phyloP scores from a whole-genome alignment of 202 grass and related monocot species.

The Zoysia matrella region DNA sequence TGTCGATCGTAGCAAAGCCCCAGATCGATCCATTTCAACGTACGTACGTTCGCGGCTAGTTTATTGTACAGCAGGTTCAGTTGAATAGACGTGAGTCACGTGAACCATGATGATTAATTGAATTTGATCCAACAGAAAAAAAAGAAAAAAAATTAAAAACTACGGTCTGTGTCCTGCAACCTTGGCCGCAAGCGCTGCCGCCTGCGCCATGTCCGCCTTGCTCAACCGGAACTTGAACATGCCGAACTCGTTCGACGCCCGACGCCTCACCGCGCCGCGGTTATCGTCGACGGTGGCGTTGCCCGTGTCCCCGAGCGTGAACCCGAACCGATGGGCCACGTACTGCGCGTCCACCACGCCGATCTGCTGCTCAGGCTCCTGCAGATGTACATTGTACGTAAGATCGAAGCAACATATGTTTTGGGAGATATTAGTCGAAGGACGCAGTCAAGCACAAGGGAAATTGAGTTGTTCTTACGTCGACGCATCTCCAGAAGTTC shows the following conservation, averaged over 20 bases:
- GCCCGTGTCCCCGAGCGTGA: background rate
- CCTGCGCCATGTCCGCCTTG: background rate
- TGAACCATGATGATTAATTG: too few species aligned
- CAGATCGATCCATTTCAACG: too few species aligned
- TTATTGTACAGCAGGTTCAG: too few species aligned
- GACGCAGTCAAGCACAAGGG: background rate
- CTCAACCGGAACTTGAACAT: background rate
- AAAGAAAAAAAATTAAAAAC: too few species aligned
- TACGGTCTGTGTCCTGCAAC: background rate
- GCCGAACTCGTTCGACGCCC: background rate
- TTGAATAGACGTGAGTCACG: too few species aligned
- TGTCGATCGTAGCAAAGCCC: too few species aligned
- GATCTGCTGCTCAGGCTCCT: constrained; percentile 67
- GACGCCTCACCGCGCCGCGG: background rate
- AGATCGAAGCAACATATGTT: too few species aligned
- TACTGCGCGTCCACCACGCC: constrained; percentile 77
- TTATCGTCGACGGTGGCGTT: background rate
- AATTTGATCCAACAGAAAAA: too few species aligned
- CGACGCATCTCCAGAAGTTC: constrained; percentile 79
- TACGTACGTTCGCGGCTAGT: too few species aligned
- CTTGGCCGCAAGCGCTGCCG: background rate
- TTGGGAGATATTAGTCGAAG: too few species aligned
- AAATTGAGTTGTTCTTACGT: constrained; percentile 6
- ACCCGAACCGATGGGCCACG: constrained; percentile 45
- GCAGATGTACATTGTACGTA: background rate